Conservation (phyloP, 345 rosid species). For the Moricandia arvensis region DNA sequence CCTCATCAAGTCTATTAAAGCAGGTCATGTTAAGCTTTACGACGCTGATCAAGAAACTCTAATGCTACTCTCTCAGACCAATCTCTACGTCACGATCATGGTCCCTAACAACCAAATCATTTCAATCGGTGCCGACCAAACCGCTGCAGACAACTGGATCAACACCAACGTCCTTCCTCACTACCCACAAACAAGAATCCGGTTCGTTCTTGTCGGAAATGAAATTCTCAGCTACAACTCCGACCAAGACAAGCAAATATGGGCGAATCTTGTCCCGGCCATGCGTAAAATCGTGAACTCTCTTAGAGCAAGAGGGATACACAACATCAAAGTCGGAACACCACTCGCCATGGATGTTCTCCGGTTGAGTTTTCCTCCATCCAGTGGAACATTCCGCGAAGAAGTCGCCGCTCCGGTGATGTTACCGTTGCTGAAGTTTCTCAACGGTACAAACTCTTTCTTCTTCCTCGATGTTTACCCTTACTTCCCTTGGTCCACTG, state of each 20-base stretch:
- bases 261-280: constrained; percentile 63
- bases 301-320: constrained; percentile 43
- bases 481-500: constrained; percentile 63
- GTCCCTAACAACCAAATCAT: constrained; percentile 59
- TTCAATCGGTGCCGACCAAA: constrained; percentile 45
- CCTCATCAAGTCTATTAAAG: constrained; percentile 47
- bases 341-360: constrained; percentile 72
- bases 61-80: constrained; percentile 47
- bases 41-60: constrained; percentile 56
- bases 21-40: constrained; percentile 58
- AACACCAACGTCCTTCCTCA: constrained; percentile 45
- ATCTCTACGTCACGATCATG: constrained; percentile 58
- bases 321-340: constrained; percentile 64
- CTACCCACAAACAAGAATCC: constrained; percentile 55
- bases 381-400: constrained; percentile 53
- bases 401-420: constrained; percentile 47
- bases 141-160: constrained; percentile 43
- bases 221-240: constrained; percentile 61
- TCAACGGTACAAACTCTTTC: constrained; percentile 62
- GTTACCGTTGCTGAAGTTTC: constrained; percentile 36
- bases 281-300: constrained; percentile 52
- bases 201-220: constrained; percentile 61
- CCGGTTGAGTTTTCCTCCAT: constrained; percentile 62
- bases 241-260: constrained; percentile 39
- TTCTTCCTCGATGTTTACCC: constrained; percentile 80